Evolutionary conservation across 306 rosid species (phyloP).

Genomic region (Citrullus mucosospermus): DNA sequence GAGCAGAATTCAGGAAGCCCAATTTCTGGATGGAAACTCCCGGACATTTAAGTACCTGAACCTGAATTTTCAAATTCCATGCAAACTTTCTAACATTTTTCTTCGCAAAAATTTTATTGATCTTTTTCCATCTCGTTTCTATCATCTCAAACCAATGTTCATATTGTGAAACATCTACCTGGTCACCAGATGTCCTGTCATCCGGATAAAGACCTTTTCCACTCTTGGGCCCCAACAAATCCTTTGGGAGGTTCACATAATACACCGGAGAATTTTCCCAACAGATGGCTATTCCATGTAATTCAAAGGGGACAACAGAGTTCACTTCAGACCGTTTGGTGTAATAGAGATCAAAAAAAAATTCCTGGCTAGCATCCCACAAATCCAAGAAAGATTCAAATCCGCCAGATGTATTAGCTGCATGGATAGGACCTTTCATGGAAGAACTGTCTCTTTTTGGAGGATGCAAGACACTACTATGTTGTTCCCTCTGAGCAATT

Average conservation of each 20-base stretch:
- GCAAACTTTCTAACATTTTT: slow-evolving; percentile 48
- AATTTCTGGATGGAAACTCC: slow-evolving; percentile 64
- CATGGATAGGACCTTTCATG: slow-evolving; percentile 67
- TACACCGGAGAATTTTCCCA: slow-evolving; percentile 86
- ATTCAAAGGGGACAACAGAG: slow-evolving; percentile 57
- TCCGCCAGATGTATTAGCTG: slow-evolving; percentile 52
- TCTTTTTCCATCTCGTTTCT: slow-evolving; percentile 57
- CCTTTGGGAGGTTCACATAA: slow-evolving; percentile 74
- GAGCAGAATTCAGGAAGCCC: slow-evolving; percentile 37
- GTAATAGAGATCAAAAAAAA: slow-evolving; percentile 75
- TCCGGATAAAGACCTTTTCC: slow-evolving; percentile 23
- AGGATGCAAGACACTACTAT: slow-evolving; percentile 17
- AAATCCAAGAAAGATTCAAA: slow-evolving; percentile 77
- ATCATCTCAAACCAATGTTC: slow-evolving; percentile 36
- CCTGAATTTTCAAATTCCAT: slow-evolving; percentile 85
- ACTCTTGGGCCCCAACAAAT: slow-evolving; percentile 45
- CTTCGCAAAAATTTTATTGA: slow-evolving; percentile 52
- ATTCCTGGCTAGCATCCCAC: slow-evolving; percentile 59
- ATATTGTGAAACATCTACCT: slow-evolving; percentile 27
- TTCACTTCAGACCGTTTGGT: slow-evolving; percentile 52
- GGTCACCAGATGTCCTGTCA: slow-evolving; percentile 28
- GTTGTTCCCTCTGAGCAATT: slow-evolving; percentile 21
- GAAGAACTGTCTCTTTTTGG: slow-evolving; percentile 19
- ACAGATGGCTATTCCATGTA: slow-evolving; percentile 82
- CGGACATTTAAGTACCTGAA: slow-evolving; percentile 71